Evolutionary conservation across 371 early-diverging fungal species (phyloP).

Genomic region (Saksenaea vasiformis): DNA sequence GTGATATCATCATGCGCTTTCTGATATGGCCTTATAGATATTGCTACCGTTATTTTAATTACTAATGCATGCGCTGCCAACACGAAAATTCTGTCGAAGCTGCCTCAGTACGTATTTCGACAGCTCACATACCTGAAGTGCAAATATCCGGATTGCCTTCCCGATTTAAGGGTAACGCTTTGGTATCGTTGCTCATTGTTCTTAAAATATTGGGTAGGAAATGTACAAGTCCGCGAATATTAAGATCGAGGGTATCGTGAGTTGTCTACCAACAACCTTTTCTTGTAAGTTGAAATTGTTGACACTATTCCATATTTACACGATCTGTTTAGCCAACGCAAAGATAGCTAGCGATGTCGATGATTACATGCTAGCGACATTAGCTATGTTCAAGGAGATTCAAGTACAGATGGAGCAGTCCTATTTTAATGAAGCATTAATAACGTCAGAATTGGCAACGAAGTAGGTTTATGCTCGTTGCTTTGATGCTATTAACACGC

Average conservation of each 20-base stretch:
- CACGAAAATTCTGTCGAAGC: constrained; percentile 44
- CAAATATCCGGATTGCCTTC: constrained; percentile 70
- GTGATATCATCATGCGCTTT: not conserved
- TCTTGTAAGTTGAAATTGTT: constrained; percentile 12
- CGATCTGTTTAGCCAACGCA: constrained; percentile 13
- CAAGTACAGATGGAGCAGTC: constrained; percentile 17
- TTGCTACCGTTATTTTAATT: constrained; percentile 68
- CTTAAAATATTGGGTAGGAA: constrained; percentile 13
- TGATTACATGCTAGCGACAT: constrained; percentile 27
- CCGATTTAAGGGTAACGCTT: constrained; percentile 52
- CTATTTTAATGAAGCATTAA: constrained; percentile 23
- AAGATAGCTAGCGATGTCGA: constrained; percentile 29
- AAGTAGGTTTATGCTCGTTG: constrained; percentile 15
- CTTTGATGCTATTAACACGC: not conserved
- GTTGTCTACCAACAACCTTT: constrained; percentile 31
- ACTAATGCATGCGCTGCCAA: constrained; percentile 65
- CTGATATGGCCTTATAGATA: constrained; percentile 44
- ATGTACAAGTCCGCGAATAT: constrained; percentile 29
- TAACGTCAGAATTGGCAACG: constrained; percentile 28
- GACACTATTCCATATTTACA: not conserved
- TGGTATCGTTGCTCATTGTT: not conserved
- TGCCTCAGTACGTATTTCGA: constrained; percentile 71
- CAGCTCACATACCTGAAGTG: constrained; percentile 75
- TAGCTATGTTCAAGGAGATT: constrained; percentile 26
- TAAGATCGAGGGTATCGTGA: constrained; percentile 28